These are phyloP conservation scores for Leccinum laetum DNA, from an alignment of 1,284 basidiomycete genomes.

Conservation along the genomic window DNA sequence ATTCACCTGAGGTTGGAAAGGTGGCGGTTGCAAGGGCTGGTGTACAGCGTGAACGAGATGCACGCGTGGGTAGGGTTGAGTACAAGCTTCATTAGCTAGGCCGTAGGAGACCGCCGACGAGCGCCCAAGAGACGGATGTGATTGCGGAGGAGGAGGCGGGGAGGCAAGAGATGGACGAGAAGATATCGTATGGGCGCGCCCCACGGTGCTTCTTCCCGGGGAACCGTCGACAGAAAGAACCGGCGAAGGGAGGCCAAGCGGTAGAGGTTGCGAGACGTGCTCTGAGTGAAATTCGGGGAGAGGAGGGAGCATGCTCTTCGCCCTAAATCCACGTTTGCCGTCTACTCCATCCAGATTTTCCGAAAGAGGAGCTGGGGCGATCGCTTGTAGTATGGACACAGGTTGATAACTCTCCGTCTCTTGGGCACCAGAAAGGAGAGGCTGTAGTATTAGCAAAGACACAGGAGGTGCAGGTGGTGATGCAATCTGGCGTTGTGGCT, in stretches of 20 bases:
- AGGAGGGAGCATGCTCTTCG: background rate
- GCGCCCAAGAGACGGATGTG: slow-evolving; percentile 20
- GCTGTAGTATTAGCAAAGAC: too few species aligned
- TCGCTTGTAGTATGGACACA: slow-evolving; percentile 18
- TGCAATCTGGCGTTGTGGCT: too few species aligned
- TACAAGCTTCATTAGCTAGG: background rate
- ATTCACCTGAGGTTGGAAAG: slow-evolving; percentile 8
- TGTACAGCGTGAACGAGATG: slow-evolving; percentile 1
- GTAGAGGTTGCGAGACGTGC: slow-evolving; percentile 1
- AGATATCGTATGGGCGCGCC: slow-evolving; percentile 25
- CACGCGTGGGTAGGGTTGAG: slow-evolving; percentile 3
- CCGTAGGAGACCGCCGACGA: slow-evolving; percentile 22
- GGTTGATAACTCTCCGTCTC: too few species aligned
- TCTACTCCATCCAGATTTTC: slow-evolving; percentile 4
- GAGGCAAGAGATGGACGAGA: slow-evolving; percentile 23
- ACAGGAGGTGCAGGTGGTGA: too few species aligned
- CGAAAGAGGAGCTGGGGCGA: slow-evolving; percentile 2
- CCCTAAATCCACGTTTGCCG: background rate
- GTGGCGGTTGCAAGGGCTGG: slow-evolving; percentile 5
- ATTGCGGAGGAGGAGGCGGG: slow-evolving; percentile 11
- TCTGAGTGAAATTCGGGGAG: slow-evolving; percentile 7
- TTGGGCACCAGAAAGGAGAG: too few species aligned
- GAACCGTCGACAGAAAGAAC: background rate
- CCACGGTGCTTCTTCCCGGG: slow-evolving; percentile 11
- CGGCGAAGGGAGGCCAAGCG: slow-evolving; percentile 1